Conservation (phyloP, 768 basidiomycete species). For the Cyclocybe aegerita region DNA sequence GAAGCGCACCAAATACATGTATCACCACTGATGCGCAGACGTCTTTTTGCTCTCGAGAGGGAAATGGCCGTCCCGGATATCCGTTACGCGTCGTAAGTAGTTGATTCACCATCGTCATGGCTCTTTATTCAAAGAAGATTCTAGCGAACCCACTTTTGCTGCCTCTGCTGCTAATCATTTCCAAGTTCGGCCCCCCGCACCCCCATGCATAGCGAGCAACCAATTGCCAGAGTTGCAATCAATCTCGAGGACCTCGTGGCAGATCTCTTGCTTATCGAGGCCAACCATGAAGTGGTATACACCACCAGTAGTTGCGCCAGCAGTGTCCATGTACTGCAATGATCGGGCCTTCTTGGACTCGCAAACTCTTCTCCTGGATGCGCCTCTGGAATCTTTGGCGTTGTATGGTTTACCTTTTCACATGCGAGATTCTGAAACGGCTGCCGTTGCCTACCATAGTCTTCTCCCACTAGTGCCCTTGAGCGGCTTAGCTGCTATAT, state of each 20-base stretch:
- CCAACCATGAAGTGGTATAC: constrained; percentile 81
- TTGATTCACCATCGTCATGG: neutral
- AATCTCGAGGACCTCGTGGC: constrained; percentile 67
- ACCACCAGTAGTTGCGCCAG: constrained; percentile 83
- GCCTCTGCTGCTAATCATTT: constrained; percentile 35
- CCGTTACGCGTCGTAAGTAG: constrained; percentile 42
- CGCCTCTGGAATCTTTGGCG: constrained; percentile 71
- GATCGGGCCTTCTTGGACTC: constrained; percentile 79
- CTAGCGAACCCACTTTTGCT: constrained; percentile 56
- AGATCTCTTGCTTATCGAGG: constrained; percentile 78
- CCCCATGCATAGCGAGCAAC: constrained; percentile 33
- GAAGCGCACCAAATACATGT: constrained; percentile 64
- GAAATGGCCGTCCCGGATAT: constrained; percentile 40
- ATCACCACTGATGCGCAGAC: constrained; percentile 58
- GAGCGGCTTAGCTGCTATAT: constrained; percentile 64
- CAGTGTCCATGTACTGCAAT: constrained; percentile 69
- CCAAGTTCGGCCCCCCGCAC: constrained; percentile 32
- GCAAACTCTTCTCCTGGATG: constrained; percentile 58
- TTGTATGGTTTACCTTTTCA: constrained; percentile 82
- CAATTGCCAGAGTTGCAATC: constrained; percentile 52
- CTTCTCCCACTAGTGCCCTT: constrained; percentile 62
- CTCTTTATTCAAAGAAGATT: neutral
- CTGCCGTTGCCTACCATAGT: constrained; percentile 44
- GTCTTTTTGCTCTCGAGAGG: constrained; percentile 46
- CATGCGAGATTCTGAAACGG: constrained; percentile 55